Percentiles rank a stretch among this genome's conserved stretches.
Evolutionary conservation across 169 alveolate genomes (phyloP).

Genomic region (Eimeria zaria): DNA sequence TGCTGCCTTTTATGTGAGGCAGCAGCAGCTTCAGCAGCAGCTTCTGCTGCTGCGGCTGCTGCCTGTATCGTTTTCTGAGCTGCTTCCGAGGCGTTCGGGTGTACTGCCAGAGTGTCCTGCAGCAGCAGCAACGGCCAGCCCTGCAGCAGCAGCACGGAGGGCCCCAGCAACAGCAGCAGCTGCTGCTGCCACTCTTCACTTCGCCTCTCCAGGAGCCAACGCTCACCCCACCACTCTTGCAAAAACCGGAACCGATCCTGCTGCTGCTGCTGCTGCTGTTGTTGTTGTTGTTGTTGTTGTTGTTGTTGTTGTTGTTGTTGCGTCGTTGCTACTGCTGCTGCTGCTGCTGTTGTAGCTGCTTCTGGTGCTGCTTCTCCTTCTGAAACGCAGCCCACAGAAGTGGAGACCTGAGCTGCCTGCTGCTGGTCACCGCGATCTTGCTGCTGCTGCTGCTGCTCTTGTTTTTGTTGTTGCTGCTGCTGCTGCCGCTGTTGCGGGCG

Average conservation of each 20-base stretch:
- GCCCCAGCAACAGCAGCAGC: constrained; percentile 72
- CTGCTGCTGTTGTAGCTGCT: constrained; percentile 6
- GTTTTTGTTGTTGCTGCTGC: constrained; percentile 13
- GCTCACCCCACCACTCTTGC: constrained; percentile 61
- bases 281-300: constrained; percentile 9
- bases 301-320: not conserved
- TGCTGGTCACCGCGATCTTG: not conserved
- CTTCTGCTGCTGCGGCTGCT: constrained; percentile 11
- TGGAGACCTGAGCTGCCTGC: constrained; percentile 16
- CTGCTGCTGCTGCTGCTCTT: constrained; percentile 52
- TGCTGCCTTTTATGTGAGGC: not conserved
- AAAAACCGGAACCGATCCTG: constrained; percentile 10
- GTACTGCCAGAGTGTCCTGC: not conserved
- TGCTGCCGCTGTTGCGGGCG: constrained; percentile 47
- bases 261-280: constrained; percentile 62
- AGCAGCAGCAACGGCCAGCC: constrained; percentile 66
- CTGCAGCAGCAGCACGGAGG: constrained; percentile 72
- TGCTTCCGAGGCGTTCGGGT: not conserved
- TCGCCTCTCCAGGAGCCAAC: constrained; percentile 49
- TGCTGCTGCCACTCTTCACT: constrained; percentile 74
- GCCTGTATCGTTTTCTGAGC: not conserved
- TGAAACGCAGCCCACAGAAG: not conserved
- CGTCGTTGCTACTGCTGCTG: constrained; percentile 14
- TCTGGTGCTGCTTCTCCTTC: constrained; percentile 8
- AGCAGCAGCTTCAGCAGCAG: constrained; percentile 30